Percentiles rank a stretch among this genome's conserved stretches.
These are phyloP conservation scores for Aspergillus nomiae DNA, from an alignment of 2,329 filamentous ascomycete genomes.

Conservation along the genomic window DNA sequence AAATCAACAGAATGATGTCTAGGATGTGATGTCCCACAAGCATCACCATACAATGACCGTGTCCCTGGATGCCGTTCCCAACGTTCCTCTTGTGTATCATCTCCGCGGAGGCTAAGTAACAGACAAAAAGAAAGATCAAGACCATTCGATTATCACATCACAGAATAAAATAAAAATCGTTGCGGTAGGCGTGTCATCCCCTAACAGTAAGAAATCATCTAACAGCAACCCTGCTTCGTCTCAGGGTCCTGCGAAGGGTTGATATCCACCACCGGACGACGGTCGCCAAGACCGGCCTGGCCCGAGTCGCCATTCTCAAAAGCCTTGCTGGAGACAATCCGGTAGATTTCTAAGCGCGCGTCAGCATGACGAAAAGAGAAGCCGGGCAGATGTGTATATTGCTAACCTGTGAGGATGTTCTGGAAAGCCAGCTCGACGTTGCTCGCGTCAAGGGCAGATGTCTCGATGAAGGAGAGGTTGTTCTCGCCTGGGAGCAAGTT, in stretches of 20 bases:
- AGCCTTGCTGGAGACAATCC: slow-evolving; percentile 97
- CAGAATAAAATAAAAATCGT: slow-evolving; percentile 38
- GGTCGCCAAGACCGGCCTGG: slow-evolving; percentile 76
- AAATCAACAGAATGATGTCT: slow-evolving; percentile 21
- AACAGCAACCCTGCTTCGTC: slow-evolving; percentile 61
- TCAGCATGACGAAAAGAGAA: slow-evolving; percentile 6
- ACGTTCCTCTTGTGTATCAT: slow-evolving; percentile 38
- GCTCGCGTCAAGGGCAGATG: slow-evolving; percentile 95
- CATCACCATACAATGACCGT: slow-evolving; percentile 27
- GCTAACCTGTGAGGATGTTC: slow-evolving; percentile 87
- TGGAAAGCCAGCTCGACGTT: slow-evolving; percentile 99
- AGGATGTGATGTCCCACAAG: slow-evolving; percentile 25
- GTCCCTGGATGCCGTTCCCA: slow-evolving; percentile 28
- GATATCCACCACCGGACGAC: slow-evolving; percentile 78
- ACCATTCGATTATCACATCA: slow-evolving; percentile 42
- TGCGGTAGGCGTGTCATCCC: slow-evolving; percentile 32
- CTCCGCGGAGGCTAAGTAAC: slow-evolving; percentile 36
- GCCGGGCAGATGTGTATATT: background rate
- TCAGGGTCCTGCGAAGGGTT: slow-evolving; percentile 81
- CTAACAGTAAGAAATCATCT: slow-evolving; percentile 23
- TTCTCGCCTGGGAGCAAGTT: slow-evolving; percentile 72
- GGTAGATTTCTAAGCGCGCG: slow-evolving; percentile 81
- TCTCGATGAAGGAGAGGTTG: slow-evolving; percentile 98
- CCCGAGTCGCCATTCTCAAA: slow-evolving; percentile 84
- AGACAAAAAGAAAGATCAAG: slow-evolving; percentile 40